A percentile compares a stretch with the other conserved stretches of the same genome.
Evolutionary conservation across 768 basidiomycete species (phyloP).

Genomic region (Termitomyces sp.): DNA sequence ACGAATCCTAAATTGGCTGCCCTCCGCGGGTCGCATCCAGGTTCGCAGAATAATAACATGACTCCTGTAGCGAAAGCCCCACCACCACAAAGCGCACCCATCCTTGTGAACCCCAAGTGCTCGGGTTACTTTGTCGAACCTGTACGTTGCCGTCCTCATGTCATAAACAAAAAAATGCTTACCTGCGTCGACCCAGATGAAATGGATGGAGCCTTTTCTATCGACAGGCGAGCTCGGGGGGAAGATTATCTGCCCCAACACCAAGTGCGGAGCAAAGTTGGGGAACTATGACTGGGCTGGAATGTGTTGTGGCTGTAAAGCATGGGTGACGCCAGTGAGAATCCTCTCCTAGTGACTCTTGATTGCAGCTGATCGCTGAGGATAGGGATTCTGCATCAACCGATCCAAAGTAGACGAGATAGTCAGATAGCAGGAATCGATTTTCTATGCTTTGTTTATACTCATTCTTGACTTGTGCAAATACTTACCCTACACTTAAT

Average conservation of each 20-base stretch:
- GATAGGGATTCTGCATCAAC: slow-evolving; percentile 59
- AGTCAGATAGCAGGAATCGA: slow-evolving; percentile 16
- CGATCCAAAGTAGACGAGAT: slow-evolving; percentile 67
- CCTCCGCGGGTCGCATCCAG: slow-evolving; percentile 20
- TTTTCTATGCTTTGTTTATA: background rate
- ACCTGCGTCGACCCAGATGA: slow-evolving; percentile 48
- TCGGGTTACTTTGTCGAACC: slow-evolving; percentile 98
- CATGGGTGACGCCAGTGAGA: slow-evolving; percentile 87
- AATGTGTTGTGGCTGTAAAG: slow-evolving; percentile 82
- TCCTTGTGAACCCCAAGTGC: slow-evolving; percentile 75
- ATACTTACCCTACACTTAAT: background rate
- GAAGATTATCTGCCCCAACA: slow-evolving; percentile 89
- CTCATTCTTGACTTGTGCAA: background rate
- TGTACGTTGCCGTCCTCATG: slow-evolving; percentile 31
- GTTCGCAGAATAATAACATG: slow-evolving; percentile 2
- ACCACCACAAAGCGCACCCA: slow-evolving; percentile 49
- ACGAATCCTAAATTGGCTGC: slow-evolving; percentile 38
- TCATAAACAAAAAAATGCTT: background rate
- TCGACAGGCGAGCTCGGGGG: slow-evolving; percentile 74
- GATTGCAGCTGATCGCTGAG: background rate
- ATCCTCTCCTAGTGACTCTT: background rate
- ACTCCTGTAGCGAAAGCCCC: slow-evolving; percentile 18
- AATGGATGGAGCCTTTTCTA: slow-evolving; percentile 91
- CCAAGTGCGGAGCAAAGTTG: slow-evolving; percentile 84
- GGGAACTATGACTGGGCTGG: slow-evolving; percentile 99